Conservation (phyloP, 805 yeast genomes). For the Cephaloascus albidus region DNA sequence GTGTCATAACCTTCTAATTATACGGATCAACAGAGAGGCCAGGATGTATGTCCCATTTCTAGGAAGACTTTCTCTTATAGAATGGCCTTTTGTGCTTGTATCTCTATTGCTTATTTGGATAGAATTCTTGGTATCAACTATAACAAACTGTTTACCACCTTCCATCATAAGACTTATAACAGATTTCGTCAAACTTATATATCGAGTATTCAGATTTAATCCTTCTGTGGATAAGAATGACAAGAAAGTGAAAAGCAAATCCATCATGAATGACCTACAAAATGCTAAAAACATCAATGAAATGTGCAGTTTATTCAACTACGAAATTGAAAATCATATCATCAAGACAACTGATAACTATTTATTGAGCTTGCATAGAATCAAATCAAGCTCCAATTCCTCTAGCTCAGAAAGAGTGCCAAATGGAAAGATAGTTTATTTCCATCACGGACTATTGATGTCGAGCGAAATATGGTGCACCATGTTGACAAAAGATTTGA, state of each 20-base stretch:
- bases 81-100: slow-evolving; percentile 37
- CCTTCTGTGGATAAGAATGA: background rate
- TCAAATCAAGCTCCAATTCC: slow-evolving; percentile 9
- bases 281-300: slow-evolving; percentile 48
- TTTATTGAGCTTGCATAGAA: slow-evolving; percentile 26
- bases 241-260: background rate
- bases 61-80: slow-evolving; percentile 36
- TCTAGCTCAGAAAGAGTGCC: slow-evolving; percentile 14
- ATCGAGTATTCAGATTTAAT: background rate
- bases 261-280: slow-evolving; percentile 27
- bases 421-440: slow-evolving; percentile 43
- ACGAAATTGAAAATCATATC: slow-evolving; percentile 25
- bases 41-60: slow-evolving; percentile 29
- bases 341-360: slow-evolving; percentile 29
- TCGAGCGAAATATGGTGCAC: slow-evolving; percentile 63
- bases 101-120: slow-evolving; percentile 39
- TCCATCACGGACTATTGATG: slow-evolving; percentile 91
- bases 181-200: slow-evolving; percentile 1
- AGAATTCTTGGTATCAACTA: slow-evolving; percentile 34
- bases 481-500: slow-evolving; percentile 19
- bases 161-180: slow-evolving; percentile 27
- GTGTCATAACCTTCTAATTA: no score
- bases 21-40: no score
- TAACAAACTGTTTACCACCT: slow-evolving; percentile 37
- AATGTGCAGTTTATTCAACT: slow-evolving; percentile 59